Conservation (phyloP, 1,284 basidiomycete species). For the Ganoderma lucidum region DNA sequence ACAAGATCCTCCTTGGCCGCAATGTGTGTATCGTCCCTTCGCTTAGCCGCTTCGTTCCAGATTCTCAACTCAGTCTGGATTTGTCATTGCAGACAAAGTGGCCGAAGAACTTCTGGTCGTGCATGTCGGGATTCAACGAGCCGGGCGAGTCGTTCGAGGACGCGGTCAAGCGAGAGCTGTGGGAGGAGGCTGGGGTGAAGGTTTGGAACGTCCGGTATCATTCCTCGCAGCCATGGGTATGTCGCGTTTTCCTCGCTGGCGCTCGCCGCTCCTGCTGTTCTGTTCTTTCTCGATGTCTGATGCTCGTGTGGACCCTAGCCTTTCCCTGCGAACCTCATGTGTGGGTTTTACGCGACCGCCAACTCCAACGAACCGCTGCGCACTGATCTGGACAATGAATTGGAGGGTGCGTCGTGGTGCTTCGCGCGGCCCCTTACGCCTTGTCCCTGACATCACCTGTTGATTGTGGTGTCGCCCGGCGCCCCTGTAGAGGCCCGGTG, state of each 20-base stretch:
- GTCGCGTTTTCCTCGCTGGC: constrained; percentile 30
- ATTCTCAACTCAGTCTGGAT: constrained; percentile 11
- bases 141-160: constrained; percentile 97
- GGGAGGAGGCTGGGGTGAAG: constrained; percentile 93
- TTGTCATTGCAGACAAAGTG: constrained; percentile 62
- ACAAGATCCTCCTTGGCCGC: constrained; percentile 87
- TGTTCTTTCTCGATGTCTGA: background rate
- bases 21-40: constrained; percentile 61
- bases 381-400: constrained; percentile 93
- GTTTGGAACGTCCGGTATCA: constrained; percentile 90
- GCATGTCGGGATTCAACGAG: constrained; percentile 91
- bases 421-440: background rate
- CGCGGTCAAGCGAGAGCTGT: constrained; percentile 90
- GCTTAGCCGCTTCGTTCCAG: constrained; percentile 8
- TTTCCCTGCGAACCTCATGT: constrained; percentile 91
- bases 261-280: background rate
- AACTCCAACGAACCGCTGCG: constrained; percentile 81
- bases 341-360: constrained; percentile 86
- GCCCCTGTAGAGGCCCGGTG: constrained; percentile 79
- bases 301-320: constrained; percentile 55
- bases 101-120: constrained; percentile 82
- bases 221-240: constrained; percentile 85
- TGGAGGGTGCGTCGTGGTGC: constrained; percentile 70
- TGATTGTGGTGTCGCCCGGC: constrained; percentile 4
- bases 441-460: constrained; percentile 5